These are phyloP conservation scores for Pseudogymnoascus sp. DNA, from an alignment of 2,329 filamentous ascomycete species.

Conservation along the genomic window DNA sequence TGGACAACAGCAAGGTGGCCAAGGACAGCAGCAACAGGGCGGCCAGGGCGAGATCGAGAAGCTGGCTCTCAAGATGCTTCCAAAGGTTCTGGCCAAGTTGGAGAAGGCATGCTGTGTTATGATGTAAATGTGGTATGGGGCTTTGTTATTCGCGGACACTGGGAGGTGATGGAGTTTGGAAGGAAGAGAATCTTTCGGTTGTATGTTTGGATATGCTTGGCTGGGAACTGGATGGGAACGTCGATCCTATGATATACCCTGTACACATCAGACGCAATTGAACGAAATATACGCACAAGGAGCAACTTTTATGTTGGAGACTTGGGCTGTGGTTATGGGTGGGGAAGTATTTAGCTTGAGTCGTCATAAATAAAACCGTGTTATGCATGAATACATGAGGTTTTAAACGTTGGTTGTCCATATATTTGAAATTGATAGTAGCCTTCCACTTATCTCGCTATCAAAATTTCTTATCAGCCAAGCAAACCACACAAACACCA, in stretches of 20 bases:
- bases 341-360: background rate
- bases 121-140: slow-evolving; percentile 12
- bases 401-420: background rate
- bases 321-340: background rate
- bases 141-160: background rate
- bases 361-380: background rate
- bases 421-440: background rate
- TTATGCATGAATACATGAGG: background rate
- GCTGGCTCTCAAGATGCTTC: slow-evolving; percentile 6
- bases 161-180: background rate
- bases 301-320: background rate
- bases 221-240: background rate
- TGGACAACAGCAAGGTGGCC: slow-evolving; percentile 40
- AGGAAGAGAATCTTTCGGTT: background rate
- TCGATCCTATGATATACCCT: background rate
- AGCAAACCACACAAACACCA: background rate
- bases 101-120: slow-evolving; percentile 14
- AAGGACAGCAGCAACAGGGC: slow-evolving; percentile 36
- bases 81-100: slow-evolving; percentile 5
- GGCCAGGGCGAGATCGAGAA: background rate
- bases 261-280: background rate
- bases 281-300: background rate
- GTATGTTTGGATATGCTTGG: background rate
- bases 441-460: background rate
- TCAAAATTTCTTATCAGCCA: background rate